phyloP scores from a whole-genome alignment of 352 stramenopile genomes.

The Peronospora farinosa region DNA sequence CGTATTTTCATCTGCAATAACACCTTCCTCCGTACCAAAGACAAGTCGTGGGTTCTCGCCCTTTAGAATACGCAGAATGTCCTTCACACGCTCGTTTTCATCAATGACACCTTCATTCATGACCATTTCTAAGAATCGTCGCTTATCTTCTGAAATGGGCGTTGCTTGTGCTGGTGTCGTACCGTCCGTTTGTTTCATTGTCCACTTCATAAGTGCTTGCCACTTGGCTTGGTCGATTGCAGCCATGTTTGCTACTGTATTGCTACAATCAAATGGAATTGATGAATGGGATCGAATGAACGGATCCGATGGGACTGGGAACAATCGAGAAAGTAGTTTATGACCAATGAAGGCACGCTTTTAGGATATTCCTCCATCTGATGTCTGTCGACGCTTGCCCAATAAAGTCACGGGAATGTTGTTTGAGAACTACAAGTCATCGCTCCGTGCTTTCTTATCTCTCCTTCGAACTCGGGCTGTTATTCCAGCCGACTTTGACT shows the following conservation, averaged over 20 bases:
- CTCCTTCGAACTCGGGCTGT: too few species aligned
- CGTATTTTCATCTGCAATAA: slow-evolving; percentile 30
- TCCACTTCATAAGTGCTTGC: slow-evolving; percentile 85
- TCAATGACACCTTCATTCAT: slow-evolving; percentile 82
- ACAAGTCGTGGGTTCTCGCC: slow-evolving; percentile 70
- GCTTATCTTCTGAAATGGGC: slow-evolving; percentile 76
- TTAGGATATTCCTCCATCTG: too few species aligned
- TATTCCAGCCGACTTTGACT: too few species aligned
- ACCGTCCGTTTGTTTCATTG: slow-evolving; percentile 82
- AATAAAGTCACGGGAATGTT: too few species aligned
- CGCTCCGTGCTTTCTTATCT: too few species aligned
- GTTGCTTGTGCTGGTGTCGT: slow-evolving; percentile 54
- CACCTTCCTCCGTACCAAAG: slow-evolving; percentile 43
- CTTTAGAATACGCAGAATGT: slow-evolving; percentile 78
- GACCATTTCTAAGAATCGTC: slow-evolving; percentile 72
- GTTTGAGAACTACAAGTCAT: too few species aligned
- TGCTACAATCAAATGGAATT: neutral
- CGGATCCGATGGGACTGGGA: too few species aligned
- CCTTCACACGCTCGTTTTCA: slow-evolving; percentile 75
- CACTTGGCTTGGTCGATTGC: slow-evolving; percentile 75
- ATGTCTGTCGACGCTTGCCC: too few species aligned
- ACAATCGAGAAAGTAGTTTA: too few species aligned
- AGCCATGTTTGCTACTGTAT: neutral
- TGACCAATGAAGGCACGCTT: too few species aligned
- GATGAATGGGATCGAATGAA: too few species aligned